Percentiles rank a stretch among this genome's conserved stretches.
phyloP scores from a whole-genome alignment of 371 early-diverging fungal species.

The Apophysomyces elegans region DNA sequence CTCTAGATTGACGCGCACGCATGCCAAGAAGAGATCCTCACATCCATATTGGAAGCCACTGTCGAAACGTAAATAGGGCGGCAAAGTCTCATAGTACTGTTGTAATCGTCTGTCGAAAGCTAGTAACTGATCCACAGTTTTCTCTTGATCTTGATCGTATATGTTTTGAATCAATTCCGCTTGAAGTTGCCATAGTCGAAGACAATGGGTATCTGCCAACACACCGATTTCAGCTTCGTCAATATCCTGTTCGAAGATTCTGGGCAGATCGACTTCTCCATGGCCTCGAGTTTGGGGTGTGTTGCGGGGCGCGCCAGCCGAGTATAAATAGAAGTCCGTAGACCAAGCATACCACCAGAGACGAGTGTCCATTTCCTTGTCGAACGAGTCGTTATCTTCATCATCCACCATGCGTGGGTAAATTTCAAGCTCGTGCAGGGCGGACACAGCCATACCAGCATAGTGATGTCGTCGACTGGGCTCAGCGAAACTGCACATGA shows the following conservation, averaged over 20 bases:
- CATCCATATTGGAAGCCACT: conserved; percentile 41
- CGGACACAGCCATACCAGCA: conserved; percentile 35
- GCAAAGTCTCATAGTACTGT: conserved; percentile 24
- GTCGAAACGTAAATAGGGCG: conserved; percentile 33
- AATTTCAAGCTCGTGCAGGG: conserved; percentile 31
- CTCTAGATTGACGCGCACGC: conserved; percentile 39
- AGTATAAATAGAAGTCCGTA: conserved; percentile 33
- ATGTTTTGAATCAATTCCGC: conserved; percentile 28
- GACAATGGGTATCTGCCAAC: conserved; percentile 25
- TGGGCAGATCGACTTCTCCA: conserved; percentile 36
- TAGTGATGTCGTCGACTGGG: conserved; percentile 35
- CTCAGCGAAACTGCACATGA: conserved; percentile 31
- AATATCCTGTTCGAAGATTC: conserved; percentile 41
- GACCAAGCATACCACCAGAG: conserved; percentile 49
- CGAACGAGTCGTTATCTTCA: conserved; percentile 28
- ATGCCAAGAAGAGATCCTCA: conserved; percentile 35
- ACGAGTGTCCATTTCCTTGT: conserved; percentile 43
- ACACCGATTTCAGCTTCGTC: conserved; percentile 36
- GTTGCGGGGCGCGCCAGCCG: conserved; percentile 34
- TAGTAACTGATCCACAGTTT: conserved; percentile 28
- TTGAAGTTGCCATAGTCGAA: conserved; percentile 35
- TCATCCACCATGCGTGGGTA: conserved; percentile 31
- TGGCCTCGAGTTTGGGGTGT: conserved; percentile 27
- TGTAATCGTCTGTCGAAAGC: conserved; percentile 28
- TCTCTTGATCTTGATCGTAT: conserved; percentile 27